phyloP scores from a whole-genome alignment of 345 rosid species.

The Noccaea bulbosa region DNA sequence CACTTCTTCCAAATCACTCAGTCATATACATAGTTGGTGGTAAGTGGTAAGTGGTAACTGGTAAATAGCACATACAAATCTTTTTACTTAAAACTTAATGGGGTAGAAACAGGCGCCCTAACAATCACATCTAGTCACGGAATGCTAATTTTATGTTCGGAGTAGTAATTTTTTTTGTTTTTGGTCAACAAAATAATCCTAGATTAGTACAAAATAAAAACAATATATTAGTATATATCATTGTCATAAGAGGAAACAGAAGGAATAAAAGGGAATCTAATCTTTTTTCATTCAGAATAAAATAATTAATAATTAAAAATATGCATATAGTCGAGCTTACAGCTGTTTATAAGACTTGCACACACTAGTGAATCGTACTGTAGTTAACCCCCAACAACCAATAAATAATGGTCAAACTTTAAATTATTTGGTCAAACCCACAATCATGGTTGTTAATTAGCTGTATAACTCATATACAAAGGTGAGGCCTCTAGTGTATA shows the following conservation, averaged over 20 bases:
- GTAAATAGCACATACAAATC: not conserved
- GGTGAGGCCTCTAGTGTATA: constrained; percentile 7
- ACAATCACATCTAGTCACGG: not conserved
- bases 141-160: not conserved
- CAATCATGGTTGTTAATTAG: constrained; percentile 39
- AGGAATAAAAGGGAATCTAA: constrained; percentile 40
- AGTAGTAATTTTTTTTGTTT: not conserved
- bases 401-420: constrained; percentile 39
- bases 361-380: constrained; percentile 21
- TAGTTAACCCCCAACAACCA: constrained; percentile 35
- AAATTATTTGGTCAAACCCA: constrained; percentile 43
- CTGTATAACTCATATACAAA: constrained; percentile 28
- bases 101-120: not conserved
- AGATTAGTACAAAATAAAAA: constrained; percentile 7
- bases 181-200: constrained; percentile 16
- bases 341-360: constrained; percentile 35
- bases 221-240: not conserved
- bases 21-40: not conserved
- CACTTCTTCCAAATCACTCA: not conserved
- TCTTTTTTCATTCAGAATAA: not conserved
- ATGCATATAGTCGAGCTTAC: constrained; percentile 26
- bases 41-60: not conserved
- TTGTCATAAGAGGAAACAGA: constrained; percentile 34
- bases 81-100: not conserved
- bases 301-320: not conserved